A percentile compares a stretch with the other conserved stretches of the same genome.
Evolutionary conservation across 2,329 filamentous ascomycete species (phyloP).

Genomic region (Thielaviopsis euricoi): DNA sequence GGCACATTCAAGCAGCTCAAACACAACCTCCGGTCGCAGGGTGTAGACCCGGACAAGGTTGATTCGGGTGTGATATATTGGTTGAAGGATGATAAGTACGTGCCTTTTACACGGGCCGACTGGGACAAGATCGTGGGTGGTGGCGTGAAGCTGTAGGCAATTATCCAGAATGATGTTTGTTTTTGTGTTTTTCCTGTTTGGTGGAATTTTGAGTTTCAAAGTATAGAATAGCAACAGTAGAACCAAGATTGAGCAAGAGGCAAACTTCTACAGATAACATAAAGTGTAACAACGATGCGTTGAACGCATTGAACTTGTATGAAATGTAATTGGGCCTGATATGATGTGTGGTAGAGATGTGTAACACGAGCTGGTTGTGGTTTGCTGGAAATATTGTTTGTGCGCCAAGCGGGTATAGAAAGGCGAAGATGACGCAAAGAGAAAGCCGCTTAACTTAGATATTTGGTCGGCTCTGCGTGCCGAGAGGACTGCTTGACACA

Average conservation of each 20-base stretch:
- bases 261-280: not conserved
- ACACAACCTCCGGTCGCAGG: constrained; percentile 50
- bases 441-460: not conserved
- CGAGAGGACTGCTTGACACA: not conserved
- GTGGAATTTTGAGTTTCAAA: not conserved
- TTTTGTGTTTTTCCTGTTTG: not conserved
- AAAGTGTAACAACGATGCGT: not conserved
- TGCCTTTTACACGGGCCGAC: constrained; percentile 46
- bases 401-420: not conserved
- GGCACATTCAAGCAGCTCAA: constrained; percentile 89
- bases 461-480: not conserved
- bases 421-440: not conserved
- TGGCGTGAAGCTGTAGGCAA: constrained; percentile 46
- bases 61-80: constrained; percentile 39
- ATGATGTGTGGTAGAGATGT: not conserved
- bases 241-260: not conserved
- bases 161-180: not conserved
- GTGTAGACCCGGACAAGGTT: constrained; percentile 43
- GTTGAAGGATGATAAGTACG: constrained; percentile 50
- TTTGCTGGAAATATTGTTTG: not conserved
- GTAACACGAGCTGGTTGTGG: not conserved
- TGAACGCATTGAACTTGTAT: not conserved
- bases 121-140: constrained; percentile 55
- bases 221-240: not conserved
- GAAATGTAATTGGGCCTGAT: not conserved